Percentiles rank a stretch among this genome's conserved stretches.
These are phyloP conservation scores for Nothophaeocryptopus gaeumannii DNA, from an alignment of 2,329 filamentous ascomycete species.

Conservation along the genomic window DNA sequence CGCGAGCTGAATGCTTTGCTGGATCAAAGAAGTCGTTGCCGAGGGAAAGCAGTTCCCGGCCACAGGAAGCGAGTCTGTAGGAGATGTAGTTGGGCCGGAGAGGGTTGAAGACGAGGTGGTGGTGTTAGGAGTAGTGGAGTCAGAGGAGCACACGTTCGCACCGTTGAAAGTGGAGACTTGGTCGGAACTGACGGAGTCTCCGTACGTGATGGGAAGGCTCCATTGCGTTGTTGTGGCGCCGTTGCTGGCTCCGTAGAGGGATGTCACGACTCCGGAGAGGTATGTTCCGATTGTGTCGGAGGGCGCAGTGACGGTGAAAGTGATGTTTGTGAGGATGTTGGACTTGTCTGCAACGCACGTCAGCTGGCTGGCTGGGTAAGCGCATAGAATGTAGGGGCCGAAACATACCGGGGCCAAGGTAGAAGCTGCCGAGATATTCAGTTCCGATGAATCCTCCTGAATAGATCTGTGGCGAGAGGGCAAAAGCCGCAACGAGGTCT, in stretches of 20 bases:
- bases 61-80: neutral
- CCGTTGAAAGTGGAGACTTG: constrained; percentile 5
- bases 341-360: constrained; percentile 12
- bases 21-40: constrained; percentile 10
- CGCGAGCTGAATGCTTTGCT: constrained; percentile 6
- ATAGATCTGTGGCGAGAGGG: constrained; percentile 5
- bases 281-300: constrained; percentile 6
- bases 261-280: constrained; percentile 16
- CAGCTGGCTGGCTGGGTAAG: no score
- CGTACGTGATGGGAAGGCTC: constrained; percentile 10
- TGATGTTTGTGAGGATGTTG: constrained; percentile 18
- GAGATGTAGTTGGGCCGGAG: neutral
- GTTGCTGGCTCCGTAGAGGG: constrained; percentile 17
- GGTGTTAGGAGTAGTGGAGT: neutral
- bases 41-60: constrained; percentile 11
- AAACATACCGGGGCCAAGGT: constrained; percentile 12
- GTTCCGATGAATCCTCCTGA: constrained; percentile 10
- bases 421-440: constrained; percentile 18
- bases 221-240: constrained; percentile 14
- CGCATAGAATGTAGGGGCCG: neutral
- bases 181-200: constrained; percentile 10
- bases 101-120: constrained; percentile 4
- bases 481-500: constrained; percentile 17
- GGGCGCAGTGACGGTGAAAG: constrained; percentile 16
- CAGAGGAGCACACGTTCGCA: constrained; percentile 10